Evolutionary conservation across 2,329 filamentous ascomycete species (phyloP).

Genomic region (Ophiobolus disseminans): DNA sequence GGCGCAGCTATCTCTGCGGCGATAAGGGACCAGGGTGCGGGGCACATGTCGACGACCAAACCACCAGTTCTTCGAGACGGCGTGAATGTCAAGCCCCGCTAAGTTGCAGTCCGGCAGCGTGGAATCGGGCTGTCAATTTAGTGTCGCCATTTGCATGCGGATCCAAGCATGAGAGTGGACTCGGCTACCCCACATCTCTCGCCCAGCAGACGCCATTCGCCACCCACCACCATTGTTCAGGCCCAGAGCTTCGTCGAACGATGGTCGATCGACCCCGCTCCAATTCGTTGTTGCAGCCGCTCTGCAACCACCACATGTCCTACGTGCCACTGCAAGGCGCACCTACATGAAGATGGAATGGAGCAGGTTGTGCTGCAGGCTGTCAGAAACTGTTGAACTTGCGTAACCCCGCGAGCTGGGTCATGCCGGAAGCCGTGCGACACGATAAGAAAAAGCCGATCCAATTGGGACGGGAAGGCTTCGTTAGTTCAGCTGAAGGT

Average conservation of each 20-base stretch:
- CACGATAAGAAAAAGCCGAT: constrained; percentile 2
- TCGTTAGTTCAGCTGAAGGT: constrained; percentile 17
- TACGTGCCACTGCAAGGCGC: background rate
- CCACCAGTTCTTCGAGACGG: background rate
- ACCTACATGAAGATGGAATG: background rate
- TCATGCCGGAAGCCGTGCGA: background rate
- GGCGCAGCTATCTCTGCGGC: background rate
- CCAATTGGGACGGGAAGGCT: background rate
- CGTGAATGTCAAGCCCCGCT: constrained; percentile 8
- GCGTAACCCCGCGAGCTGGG: constrained; percentile 19
- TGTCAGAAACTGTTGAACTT: constrained; percentile 17
- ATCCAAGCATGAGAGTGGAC: constrained; percentile 21
- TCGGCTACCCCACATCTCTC: constrained; percentile 21
- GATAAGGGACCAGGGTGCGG: background rate
- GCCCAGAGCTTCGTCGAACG: constrained; percentile 24
- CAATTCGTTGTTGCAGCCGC: constrained; percentile 19
- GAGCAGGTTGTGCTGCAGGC: background rate
- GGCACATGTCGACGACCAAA: background rate
- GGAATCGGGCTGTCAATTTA: constrained; percentile 33
- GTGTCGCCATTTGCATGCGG: constrained; percentile 29
- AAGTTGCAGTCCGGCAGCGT: constrained; percentile 27
- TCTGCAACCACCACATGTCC: constrained; percentile 4
- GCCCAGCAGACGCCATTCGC: constrained; percentile 21
- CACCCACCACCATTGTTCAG: constrained; percentile 20
- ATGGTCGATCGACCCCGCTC: constrained; percentile 30